phyloP scores from a whole-genome alignment of 805 yeast genomes.

The Candida ipomoeae region DNA sequence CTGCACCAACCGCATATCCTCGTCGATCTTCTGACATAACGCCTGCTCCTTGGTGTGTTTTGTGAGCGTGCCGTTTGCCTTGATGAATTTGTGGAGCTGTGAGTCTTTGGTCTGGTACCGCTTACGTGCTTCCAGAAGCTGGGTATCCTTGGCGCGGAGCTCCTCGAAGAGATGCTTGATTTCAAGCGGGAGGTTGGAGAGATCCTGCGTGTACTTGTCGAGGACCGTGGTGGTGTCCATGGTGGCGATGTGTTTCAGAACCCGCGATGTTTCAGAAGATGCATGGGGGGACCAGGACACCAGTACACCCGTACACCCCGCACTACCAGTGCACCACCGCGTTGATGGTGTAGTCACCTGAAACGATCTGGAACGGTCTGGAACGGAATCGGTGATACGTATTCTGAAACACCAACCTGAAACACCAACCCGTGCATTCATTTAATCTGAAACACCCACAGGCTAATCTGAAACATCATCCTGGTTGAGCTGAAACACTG shows the following conservation, averaged over 20 bases:
- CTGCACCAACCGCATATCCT: constrained; percentile 58
- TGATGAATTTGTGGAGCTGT: constrained; percentile 78
- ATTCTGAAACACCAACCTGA: too few species aligned
- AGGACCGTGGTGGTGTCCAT: constrained; percentile 87
- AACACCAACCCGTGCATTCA: too few species aligned
- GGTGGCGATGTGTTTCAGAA: not conserved
- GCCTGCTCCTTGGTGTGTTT: constrained; percentile 79
- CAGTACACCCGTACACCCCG: not conserved
- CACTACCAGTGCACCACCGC: too few species aligned
- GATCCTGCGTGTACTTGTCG: constrained; percentile 49
- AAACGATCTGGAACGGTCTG: too few species aligned
- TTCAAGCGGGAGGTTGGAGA: constrained; percentile 86
- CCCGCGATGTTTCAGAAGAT: too few species aligned
- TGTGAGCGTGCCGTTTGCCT: constrained; percentile 74
- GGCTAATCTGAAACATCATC: too few species aligned
- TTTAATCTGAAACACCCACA: too few species aligned
- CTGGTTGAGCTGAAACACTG: too few species aligned
- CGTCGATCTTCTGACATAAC: constrained; percentile 59
- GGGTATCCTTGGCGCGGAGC: constrained; percentile 63
- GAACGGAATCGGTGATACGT: too few species aligned
- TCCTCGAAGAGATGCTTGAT: constrained; percentile 77
- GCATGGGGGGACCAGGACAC: not conserved
- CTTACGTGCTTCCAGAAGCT: constrained; percentile 60
- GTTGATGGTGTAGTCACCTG: too few species aligned
- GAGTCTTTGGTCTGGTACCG: constrained; percentile 67